phyloP scores from a whole-genome alignment of 352 stramenopile species.

The Globisporangium middletonii region DNA sequence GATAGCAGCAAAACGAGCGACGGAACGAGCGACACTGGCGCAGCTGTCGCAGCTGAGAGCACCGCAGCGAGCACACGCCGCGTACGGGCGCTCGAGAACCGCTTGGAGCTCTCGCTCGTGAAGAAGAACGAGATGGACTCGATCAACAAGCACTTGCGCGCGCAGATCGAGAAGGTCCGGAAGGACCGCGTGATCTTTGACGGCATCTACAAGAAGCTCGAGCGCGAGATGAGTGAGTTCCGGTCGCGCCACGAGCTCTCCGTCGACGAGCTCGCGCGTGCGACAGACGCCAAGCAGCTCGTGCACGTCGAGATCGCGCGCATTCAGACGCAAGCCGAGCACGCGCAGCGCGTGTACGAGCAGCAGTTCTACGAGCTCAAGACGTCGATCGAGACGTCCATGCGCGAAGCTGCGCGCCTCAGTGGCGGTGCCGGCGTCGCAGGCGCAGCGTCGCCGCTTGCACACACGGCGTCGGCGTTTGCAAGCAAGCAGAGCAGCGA shows the following conservation, averaged over 20 bases:
- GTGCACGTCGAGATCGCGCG: conserved; percentile 40
- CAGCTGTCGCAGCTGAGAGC: conserved; percentile 21
- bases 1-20: conserved; percentile 3
- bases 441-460: neutral
- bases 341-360: conserved; percentile 55
- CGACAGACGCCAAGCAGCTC: conserved; percentile 33
- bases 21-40: neutral
- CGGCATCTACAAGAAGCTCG: conserved; percentile 82
- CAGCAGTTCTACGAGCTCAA: conserved; percentile 61
- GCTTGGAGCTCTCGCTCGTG: conserved; percentile 64
- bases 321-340: conserved; percentile 41
- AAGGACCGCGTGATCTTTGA: conserved; percentile 75
- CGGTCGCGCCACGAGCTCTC: conserved; percentile 42
- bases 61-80: conserved; percentile 37
- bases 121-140: conserved; percentile 82
- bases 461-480: neutral
- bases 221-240: conserved; percentile 57
- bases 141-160: conserved; percentile 71
- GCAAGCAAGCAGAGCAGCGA: neutral
- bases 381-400: conserved; percentile 41
- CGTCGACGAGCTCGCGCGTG: conserved; percentile 34
- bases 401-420: conserved; percentile 20
- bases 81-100: conserved; percentile 60
- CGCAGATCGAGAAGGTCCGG: conserved; percentile 62
- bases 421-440: neutral